phyloP scores from a whole-genome alignment of 2,329 filamentous ascomycete species.

The Mycogone perniciosa region DNA sequence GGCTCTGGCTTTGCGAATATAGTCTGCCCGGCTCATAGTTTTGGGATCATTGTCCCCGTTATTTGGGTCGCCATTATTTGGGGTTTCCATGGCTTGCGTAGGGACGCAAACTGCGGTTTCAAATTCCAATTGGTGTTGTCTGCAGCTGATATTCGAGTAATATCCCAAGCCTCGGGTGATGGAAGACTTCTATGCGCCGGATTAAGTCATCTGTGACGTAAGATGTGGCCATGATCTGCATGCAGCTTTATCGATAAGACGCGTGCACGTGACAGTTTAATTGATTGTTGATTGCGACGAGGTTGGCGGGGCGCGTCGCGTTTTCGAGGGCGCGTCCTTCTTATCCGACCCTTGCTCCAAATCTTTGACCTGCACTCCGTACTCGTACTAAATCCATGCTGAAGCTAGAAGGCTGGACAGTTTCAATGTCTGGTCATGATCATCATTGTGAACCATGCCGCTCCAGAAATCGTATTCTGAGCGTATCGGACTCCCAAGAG shows the following conservation, averaged over 20 bases:
- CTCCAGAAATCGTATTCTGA: constrained; percentile 39
- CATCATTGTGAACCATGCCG: constrained; percentile 25
- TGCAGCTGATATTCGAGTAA: neutral
- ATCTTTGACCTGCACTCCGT: neutral
- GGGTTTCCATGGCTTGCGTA: constrained; percentile 14
- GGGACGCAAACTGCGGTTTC: too few species aligned
- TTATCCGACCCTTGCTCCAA: constrained; percentile 6
- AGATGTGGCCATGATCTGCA: constrained; percentile 1
- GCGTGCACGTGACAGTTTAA: constrained; percentile 19
- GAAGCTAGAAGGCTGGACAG: constrained; percentile 5
- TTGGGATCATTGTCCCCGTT: constrained; percentile 22
- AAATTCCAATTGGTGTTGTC: neutral
- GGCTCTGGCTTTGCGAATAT: constrained; percentile 20
- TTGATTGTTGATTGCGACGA: neutral
- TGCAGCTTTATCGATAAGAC: constrained; percentile 24
- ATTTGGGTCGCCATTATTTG: constrained; percentile 4
- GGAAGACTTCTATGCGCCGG: neutral
- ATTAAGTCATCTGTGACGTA: constrained; percentile 11
- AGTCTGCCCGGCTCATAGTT: constrained; percentile 16
- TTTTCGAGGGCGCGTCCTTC: constrained; percentile 3
- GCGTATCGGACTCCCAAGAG: constrained; percentile 27
- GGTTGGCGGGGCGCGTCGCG: constrained; percentile 13
- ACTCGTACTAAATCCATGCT: neutral
- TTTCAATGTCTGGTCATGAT: constrained; percentile 16
- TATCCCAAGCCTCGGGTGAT: neutral